Conservation (phyloP, 805 yeast genomes). For the Candida tammaniensis region DNA sequence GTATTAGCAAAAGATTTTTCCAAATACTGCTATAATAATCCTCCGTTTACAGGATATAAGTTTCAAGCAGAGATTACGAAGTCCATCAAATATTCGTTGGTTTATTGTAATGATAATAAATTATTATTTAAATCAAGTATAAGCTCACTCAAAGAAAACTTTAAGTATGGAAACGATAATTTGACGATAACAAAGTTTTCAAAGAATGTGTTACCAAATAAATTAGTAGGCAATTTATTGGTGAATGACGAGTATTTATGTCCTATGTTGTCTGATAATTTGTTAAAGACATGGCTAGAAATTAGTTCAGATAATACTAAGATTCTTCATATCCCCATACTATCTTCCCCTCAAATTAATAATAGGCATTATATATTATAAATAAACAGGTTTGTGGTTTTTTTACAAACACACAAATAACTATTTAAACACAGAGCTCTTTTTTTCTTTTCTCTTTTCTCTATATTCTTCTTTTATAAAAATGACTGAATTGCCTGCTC, state of each 20-base stretch:
- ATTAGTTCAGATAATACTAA: constrained; percentile 14
- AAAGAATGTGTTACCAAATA: constrained; percentile 18
- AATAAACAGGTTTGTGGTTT: too few relatives aligned
- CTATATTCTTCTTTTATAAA: neutral
- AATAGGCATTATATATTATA: constrained; percentile 15
- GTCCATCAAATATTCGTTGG: constrained; percentile 8
- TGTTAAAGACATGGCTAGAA: constrained; percentile 27
- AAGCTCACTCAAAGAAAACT: constrained; percentile 1
- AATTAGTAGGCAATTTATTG: constrained; percentile 20
- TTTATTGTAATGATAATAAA: constrained; percentile 30
- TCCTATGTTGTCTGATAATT: constrained; percentile 27
- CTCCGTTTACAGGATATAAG: constrained; percentile 24
- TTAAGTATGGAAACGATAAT: constrained; percentile 7
- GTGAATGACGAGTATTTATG: constrained; percentile 8
- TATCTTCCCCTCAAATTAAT: constrained; percentile 28
- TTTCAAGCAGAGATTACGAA: constrained; percentile 20
- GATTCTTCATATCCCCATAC: constrained; percentile 26
- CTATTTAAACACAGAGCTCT: too few relatives aligned
- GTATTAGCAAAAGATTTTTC: constrained; percentile 9
- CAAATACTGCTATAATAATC: constrained; percentile 9
- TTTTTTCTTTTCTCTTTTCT: neutral
- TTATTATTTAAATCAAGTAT: constrained; percentile 14
- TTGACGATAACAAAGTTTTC: constrained; percentile 8
- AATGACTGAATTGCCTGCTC: constrained; percentile 31
- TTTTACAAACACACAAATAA: too few relatives aligned